These are phyloP conservation scores for Capsicum baccatum DNA, from an alignment of 257 asterid genomes.

Conservation along the genomic window DNA sequence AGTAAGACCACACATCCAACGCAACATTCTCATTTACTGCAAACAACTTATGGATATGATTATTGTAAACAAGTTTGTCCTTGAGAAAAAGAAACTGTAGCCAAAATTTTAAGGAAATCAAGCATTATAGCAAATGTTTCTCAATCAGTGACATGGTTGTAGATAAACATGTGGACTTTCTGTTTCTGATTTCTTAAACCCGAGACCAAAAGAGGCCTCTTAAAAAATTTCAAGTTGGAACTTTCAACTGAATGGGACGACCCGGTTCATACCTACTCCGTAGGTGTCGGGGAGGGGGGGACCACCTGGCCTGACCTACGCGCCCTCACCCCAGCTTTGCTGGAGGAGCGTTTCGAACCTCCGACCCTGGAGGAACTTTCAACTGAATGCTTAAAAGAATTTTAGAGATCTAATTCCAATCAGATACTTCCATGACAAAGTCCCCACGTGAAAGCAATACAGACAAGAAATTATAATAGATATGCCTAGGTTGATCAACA, in stretches of 20 bases:
- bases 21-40: not conserved
- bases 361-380: too few relatives aligned
- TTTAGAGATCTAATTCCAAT: not conserved
- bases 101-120: not conserved
- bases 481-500: conserved; percentile 23
- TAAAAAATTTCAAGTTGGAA: not conserved
- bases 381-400: conserved; percentile 8
- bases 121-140: not conserved
- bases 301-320: too few relatives aligned
- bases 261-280: too few relatives aligned
- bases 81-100: not conserved
- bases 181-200: conserved; percentile 9
- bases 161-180: not conserved
- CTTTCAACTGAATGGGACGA: conserved; percentile 17
- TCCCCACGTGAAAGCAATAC: not conserved
- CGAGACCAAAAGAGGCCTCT: not conserved
- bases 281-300: too few relatives aligned
- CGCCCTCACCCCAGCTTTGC: too few relatives aligned
- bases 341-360: too few relatives aligned
- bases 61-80: not conserved
- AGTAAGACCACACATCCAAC: too few relatives aligned
- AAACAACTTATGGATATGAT: not conserved
- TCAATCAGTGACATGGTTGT: conserved; percentile 9
- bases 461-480: conserved; percentile 8
- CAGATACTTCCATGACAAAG: not conserved